Base-by-base conservation (phyloP, 2,329 filamentous ascomycete species). In the Aspergillus fischeri region DNA sequence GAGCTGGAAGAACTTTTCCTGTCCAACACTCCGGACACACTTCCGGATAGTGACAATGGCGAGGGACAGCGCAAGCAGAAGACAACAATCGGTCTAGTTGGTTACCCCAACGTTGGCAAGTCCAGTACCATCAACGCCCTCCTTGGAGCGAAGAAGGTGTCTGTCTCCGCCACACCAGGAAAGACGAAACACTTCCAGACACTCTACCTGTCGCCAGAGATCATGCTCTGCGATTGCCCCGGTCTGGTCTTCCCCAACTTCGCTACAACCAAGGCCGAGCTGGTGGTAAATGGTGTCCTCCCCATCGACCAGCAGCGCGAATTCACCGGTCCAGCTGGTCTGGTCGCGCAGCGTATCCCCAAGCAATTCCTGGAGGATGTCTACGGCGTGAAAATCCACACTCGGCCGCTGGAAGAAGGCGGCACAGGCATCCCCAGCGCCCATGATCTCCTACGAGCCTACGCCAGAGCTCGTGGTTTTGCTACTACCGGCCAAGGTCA, bases 171-270 rank as follows among this genome's bases (percentile, higher is more conserved):
- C 14, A 99, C 94, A 1, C 94, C 94, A 3, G 94, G 94, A 73
- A 99, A 99, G 79, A 99, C 94, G 14, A 99, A 99, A 80, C 94
- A 99, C 70, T 99, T 99, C 79, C 94, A 99, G 75, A 99, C 94
- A 1, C 94, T 99, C 58, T 92, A 97, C 72, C 85, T 99, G 32
- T 94, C 90, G 58, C 89, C 94, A 1, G 86, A 87, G 58, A 91
- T 99, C 61, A 84, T 97, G 49, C 84, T 99, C 6, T 97, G 94
- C 76, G 94, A 99, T 86, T 99, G 94, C 71, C 94, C 94, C 9
- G 94, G 94, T 87, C 87, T 99, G 21, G 95, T 99, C 1, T 97
- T 99, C 74, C 92, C 94, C 67, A 97, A 97, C 77, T 99, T 97
- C 67, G 93, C 94, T 56, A 92, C 88, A 49, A 97, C 92, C 49